phyloP scores from a whole-genome alignment of 2,329 filamentous ascomycete genomes.

The Exutisphaerella laricina region DNA sequence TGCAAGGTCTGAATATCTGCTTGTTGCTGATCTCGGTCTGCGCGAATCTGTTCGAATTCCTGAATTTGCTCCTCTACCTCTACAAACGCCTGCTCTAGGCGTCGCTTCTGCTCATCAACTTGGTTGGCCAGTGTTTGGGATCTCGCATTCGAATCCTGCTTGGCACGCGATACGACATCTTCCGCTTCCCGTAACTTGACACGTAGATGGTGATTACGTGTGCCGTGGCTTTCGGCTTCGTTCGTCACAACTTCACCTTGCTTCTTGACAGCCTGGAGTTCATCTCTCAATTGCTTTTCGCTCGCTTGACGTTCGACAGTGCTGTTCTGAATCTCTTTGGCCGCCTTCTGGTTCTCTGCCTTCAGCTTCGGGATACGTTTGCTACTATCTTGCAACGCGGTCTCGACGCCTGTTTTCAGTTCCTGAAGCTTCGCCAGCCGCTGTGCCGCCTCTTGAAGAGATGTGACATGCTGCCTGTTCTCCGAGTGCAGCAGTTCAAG shows the following conservation, averaged over 20 bases:
- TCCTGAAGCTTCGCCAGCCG: slow-evolving; percentile 8
- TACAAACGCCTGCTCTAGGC: slow-evolving; percentile 11
- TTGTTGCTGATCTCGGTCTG: slow-evolving; percentile 11
- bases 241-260: slow-evolving; percentile 11
- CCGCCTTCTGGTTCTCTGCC: slow-evolving; percentile 16
- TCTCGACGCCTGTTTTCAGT: slow-evolving; percentile 17
- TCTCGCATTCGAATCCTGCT: slow-evolving; percentile 8
- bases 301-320: slow-evolving; percentile 11
- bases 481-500: slow-evolving; percentile 12
- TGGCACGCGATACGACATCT: slow-evolving; percentile 3
- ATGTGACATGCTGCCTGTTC: slow-evolving; percentile 8
- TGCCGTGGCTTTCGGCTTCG: slow-evolving; percentile 12
- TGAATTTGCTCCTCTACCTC: slow-evolving; percentile 10
- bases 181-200: slow-evolving; percentile 19
- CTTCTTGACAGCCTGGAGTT: slow-evolving; percentile 17
- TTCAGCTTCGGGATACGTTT: slow-evolving; percentile 19
- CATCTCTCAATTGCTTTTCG: slow-evolving; percentile 11
- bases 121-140: slow-evolving; percentile 11
- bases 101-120: slow-evolving; percentile 14
- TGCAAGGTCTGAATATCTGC: slow-evolving; percentile 3
- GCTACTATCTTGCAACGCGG: slow-evolving; percentile 9
- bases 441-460: slow-evolving; percentile 10
- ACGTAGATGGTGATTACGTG: slow-evolving; percentile 12
- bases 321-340: slow-evolving; percentile 17
- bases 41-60: slow-evolving; percentile 8